Conservation (phyloP, 1,139 yeast genomes). For the Protomyces arabidopsidicola region DNA sequence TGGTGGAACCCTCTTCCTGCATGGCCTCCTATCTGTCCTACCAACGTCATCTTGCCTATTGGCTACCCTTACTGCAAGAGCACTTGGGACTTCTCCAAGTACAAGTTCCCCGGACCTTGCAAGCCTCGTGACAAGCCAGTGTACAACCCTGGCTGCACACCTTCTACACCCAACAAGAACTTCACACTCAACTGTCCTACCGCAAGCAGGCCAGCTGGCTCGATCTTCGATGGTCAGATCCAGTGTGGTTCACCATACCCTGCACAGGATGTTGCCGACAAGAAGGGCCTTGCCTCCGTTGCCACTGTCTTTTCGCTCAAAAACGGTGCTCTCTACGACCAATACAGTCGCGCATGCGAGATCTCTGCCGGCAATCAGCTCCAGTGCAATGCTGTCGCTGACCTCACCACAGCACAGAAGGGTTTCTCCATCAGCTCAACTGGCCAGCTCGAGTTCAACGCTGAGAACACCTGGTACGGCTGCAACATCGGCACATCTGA, state of each 20-base stretch:
- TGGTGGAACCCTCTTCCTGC: background rate
- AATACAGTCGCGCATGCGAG: no score
- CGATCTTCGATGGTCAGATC: background rate
- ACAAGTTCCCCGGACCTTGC: slow-evolving; percentile 1
- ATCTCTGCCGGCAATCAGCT: background rate
- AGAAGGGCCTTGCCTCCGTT: background rate
- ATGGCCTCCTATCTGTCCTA: background rate
- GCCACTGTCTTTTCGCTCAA: background rate
- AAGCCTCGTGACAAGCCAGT: background rate
- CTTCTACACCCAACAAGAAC: background rate
- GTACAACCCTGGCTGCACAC: background rate
- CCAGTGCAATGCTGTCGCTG: background rate
- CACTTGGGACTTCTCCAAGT: background rate
- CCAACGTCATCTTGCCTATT: background rate
- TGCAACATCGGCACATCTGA: background rate
- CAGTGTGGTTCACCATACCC: background rate
- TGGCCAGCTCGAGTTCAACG: background rate
- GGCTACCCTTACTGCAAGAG: background rate
- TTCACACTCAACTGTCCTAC: background rate
- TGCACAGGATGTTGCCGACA: background rate
- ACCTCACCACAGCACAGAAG: background rate
- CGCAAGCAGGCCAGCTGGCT: background rate
- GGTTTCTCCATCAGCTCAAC: background rate
- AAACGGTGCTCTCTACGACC: background rate
- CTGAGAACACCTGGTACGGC: background rate